Evolutionary conservation across 2,329 filamentous ascomycete genomes (phyloP), one percentile per base, ranked within the genome.

Genomic region (Fusarium stilboides): DNA sequence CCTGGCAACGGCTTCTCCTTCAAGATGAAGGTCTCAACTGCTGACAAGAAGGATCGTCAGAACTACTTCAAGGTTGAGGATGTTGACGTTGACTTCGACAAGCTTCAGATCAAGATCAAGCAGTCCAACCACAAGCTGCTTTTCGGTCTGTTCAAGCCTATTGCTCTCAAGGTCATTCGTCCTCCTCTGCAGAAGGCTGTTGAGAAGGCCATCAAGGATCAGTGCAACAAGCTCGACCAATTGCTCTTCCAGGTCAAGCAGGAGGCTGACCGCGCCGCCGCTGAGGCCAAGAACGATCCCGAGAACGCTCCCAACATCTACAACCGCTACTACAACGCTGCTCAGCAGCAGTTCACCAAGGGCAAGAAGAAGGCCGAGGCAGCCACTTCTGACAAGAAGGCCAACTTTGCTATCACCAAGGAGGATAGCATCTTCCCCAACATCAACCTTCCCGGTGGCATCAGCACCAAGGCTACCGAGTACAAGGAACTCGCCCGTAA

Each of bases 21-120:
- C 87, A 94, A 94, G 81, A 89, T 98, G 77, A 93, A 94, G 77
- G 87, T 97, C 73, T 93, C 94, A 58, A 94, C 91, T 46, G 91
- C 93, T 4, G 90, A 95, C 53, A 88, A 91, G 77, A 86, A 84
- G 20, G 94, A 97, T 75, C 84, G 85, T 28, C 89, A 92, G 74
- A 90, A 96, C 79, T 96, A 97, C 82, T 95, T 98, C 88, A 98
- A 97, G 87, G 87, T 98, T 64, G 94, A 97, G 77, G 94, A 92
- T 80, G 92, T 97, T 5, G 86, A 92, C 40, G 93, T 97, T 20
- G 90, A 93, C 74, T 88, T 97, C 72, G 92, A 93, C 82, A 80
- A 94, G 76, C 86, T 98, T 60, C 88, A 92, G 73, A 90, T 99
- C 83, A 97, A 97, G 84, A 80, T 99, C 70, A 94, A 94, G 86